Base-by-base conservation (phyloP, 345 rosid species). In the Euphorbia pulcherrima region DNA sequence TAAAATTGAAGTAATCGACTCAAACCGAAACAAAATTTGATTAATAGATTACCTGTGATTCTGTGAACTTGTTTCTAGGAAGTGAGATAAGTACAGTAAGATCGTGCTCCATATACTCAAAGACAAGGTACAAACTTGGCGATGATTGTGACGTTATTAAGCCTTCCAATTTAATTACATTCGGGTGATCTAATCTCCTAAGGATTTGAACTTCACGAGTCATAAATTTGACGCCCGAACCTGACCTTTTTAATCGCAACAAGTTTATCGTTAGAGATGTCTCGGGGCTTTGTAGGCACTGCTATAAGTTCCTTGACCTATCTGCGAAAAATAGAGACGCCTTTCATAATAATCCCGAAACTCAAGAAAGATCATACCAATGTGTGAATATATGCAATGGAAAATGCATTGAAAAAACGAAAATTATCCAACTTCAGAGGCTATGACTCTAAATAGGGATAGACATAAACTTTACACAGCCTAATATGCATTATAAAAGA, bases 81-180 rank as follows among this genome's bases (percentile, higher is more conserved):
- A 89, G 78, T 1, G 99, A 83, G 55, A 90, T 81, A 75, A 94
- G 88, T 64, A 97, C 99, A 4, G 90, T 90, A 27, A 94, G 95
- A 77, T 94, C 99, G 74, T 94, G 99, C 72, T 94, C 99, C 99
- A 94, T 94, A 60, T 91, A 94, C 79, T 94, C 99, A 10, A 94
- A 91, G 72, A 94, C 83, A 75, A 94, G 95, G 83, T 89, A 91
- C 69, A 94, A 80, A 76, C 88, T 84, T 59, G 87, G 84, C 0
- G 97, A 84, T 35, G 76, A 81, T 65, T 76, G 76, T 50, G 99
- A 92, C 66, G 99, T 84, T 76, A 94, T 89, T 80, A 94, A 75
- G 53, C 96, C 97, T 81, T 94, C 89, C 82, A 94, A 71, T 70
- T 90, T 94, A 58, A 94, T 90, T 68, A 94, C 76, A 74, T 94